Percentiles rank a stretch among this genome's conserved stretches.
phyloP scores from a whole-genome alignment of 345 rosid genomes.

The Sonneratia alba region DNA sequence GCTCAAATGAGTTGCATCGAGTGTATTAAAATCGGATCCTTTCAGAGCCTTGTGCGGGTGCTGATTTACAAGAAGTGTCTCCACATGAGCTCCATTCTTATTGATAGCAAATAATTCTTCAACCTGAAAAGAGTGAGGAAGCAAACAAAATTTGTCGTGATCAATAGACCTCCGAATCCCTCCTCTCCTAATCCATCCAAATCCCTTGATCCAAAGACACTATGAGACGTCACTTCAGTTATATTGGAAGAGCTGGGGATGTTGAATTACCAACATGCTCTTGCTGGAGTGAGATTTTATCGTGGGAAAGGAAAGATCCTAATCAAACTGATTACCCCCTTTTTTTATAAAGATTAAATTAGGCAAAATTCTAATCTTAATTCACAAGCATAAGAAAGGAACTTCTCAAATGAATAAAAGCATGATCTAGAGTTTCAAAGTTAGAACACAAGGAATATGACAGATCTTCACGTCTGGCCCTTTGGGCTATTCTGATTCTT shows the following conservation, averaged over 20 bases:
- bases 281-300: too few relatives aligned
- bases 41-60: constrained; percentile 43
- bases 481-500: constrained; percentile 2
- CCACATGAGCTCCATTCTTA: constrained; percentile 67
- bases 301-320: too few relatives aligned
- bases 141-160: not conserved
- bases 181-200: too few relatives aligned
- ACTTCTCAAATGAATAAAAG: not conserved
- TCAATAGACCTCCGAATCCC: not conserved
- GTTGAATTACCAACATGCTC: too few relatives aligned
- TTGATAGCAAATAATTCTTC: constrained; percentile 58
- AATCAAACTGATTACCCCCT: not conserved
- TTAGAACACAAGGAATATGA: not conserved
- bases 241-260: too few relatives aligned
- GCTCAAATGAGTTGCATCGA: constrained; percentile 72
- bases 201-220: too few relatives aligned
- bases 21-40: constrained; percentile 46
- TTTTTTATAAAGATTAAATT: not conserved
- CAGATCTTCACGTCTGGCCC: not conserved
- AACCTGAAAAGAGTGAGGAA: constrained; percentile 27
- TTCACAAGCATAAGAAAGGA: not conserved
- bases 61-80: constrained; percentile 55
- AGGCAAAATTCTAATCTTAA: not conserved
- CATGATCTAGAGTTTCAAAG: not conserved
- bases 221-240: too few relatives aligned